A percentile compares a stretch with the other conserved stretches of the same genome.
phyloP scores from a whole-genome alignment of 495 filamentous ascomycete genomes.

The Thermothielavioides terrestris region DNA sequence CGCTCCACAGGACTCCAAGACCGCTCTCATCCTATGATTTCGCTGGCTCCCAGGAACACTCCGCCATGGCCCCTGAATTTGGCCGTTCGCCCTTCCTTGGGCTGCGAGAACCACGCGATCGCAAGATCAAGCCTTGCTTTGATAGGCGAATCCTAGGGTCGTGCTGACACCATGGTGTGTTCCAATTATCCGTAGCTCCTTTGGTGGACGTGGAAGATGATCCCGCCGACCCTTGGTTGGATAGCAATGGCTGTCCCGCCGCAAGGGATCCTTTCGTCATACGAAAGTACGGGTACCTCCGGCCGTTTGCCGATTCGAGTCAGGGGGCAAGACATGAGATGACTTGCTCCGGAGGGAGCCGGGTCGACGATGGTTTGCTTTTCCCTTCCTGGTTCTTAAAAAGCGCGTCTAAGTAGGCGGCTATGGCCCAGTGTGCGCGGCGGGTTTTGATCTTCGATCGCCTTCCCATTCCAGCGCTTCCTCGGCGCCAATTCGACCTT shows the following conservation, averaged over 20 bases:
- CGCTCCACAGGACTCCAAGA: conserved; percentile 6
- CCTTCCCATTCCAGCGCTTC: neutral
- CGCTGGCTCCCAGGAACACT: conserved; percentile 5
- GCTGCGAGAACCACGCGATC: neutral
- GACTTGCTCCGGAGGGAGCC: conserved; percentile 6
- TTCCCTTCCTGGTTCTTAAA: neutral
- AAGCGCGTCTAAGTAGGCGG: neutral
- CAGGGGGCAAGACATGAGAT: neutral
- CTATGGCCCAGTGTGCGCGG: neutral
- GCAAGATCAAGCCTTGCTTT: neutral
- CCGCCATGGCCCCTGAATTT: conserved; percentile 1
- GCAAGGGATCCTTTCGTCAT: conserved; percentile 3
- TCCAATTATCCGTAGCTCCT: conserved; percentile 1
- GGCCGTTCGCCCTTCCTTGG: neutral
- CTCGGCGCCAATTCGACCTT: neutral
- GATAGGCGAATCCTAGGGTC: neutral
- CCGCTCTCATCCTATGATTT: conserved; percentile 18
- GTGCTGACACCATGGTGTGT: neutral
- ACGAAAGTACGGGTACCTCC: too few relatives aligned
- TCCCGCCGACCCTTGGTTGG: conserved; percentile 17
- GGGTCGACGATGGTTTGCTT: neutral
- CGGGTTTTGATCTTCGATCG: neutral
- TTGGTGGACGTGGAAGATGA: conserved; percentile 5
- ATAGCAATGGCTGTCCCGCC: conserved; percentile 6
- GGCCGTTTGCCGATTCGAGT: neutral